A percentile compares a stretch with the other conserved stretches of the same genome.
Evolutionary conservation across 805 yeast species (phyloP).

Genomic region (Nakazawaea sp.): DNA sequence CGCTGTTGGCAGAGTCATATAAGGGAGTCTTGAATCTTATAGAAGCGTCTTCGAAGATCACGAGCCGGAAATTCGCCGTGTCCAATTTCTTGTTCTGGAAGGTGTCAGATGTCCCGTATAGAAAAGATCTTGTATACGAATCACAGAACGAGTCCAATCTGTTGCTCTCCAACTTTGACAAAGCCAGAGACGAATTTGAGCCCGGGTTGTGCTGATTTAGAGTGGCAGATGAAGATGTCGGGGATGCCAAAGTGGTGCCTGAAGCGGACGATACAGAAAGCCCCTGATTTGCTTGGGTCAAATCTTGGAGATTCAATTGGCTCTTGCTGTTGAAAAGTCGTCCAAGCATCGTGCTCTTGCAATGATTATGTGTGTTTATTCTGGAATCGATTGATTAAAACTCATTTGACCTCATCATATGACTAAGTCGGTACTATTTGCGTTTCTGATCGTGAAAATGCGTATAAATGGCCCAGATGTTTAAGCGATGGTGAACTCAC

Average conservation of each 20-base stretch:
- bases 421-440: no score
- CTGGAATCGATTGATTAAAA: neutral
- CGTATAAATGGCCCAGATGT: no score
- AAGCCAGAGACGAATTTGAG: neutral
- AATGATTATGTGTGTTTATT: neutral
- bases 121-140: constrained; percentile 34
- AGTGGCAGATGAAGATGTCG: neutral
- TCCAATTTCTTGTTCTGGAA: constrained; percentile 21
- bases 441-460: no score
- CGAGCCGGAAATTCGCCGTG: constrained; percentile 30
- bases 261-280: no score
- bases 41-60: constrained; percentile 47
- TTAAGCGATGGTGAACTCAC: no score
- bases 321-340: constrained; percentile 16
- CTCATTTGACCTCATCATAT: no score
- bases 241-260: neutral
- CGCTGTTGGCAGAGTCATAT: constrained; percentile 33
- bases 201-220: neutral
- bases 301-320: constrained; percentile 4
- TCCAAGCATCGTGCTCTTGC: constrained; percentile 15
- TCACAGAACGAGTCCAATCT: constrained; percentile 27
- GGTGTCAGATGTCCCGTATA: constrained; percentile 33
- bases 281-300: no score
- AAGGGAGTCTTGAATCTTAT: constrained; percentile 40
- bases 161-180: neutral